Percentiles rank a stretch among this genome's conserved stretches.
Evolutionary conservation across 2,329 filamentous ascomycete genomes (phyloP).

Genomic region (Proliferodiscus dingleyae): DNA sequence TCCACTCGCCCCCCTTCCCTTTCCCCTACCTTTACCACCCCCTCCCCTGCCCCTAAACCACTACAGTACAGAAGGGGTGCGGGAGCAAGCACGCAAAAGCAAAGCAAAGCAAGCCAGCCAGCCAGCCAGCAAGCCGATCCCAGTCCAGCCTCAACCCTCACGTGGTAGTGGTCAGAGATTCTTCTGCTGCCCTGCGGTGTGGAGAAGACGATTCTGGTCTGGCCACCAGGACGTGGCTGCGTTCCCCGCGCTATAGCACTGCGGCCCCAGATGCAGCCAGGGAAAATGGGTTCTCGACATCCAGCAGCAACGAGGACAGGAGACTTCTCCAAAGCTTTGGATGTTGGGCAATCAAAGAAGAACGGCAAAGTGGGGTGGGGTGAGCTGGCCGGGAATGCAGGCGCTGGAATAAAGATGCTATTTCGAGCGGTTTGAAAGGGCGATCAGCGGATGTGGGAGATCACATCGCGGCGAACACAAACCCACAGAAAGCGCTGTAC

Average conservation of each 20-base stretch:
- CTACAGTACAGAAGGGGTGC: too few relatives aligned
- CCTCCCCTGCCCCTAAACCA: slow-evolving; percentile 1
- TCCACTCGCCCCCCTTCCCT: background rate
- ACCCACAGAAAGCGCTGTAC: slow-evolving; percentile 1
- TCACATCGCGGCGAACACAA: slow-evolving; percentile 1
- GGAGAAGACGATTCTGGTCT: slow-evolving; percentile 18
- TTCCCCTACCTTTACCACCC: background rate
- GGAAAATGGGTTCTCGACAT: background rate
- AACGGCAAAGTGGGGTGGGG: too few relatives aligned
- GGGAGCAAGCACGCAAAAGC: too few relatives aligned
- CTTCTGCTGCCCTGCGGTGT: background rate
- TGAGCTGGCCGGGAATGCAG: background rate
- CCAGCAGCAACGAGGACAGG: too few relatives aligned
- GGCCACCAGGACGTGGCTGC: slow-evolving; percentile 10
- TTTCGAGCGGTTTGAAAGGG: slow-evolving; percentile 20
- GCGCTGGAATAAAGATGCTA: slow-evolving; percentile 13
- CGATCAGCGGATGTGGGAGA: slow-evolving; percentile 14
- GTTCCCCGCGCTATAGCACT: slow-evolving; percentile 8
- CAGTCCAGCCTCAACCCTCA: too few relatives aligned
- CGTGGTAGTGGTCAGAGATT: slow-evolving; percentile 3
- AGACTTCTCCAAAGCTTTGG: too few relatives aligned
- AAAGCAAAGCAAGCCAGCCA: too few relatives aligned
- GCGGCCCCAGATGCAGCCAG: background rate
- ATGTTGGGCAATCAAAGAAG: too few relatives aligned
- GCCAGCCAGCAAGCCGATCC: too few relatives aligned